phyloP scores from a whole-genome alignment of 345 rosid species.

The Eucalyptus erythrocorys region DNA sequence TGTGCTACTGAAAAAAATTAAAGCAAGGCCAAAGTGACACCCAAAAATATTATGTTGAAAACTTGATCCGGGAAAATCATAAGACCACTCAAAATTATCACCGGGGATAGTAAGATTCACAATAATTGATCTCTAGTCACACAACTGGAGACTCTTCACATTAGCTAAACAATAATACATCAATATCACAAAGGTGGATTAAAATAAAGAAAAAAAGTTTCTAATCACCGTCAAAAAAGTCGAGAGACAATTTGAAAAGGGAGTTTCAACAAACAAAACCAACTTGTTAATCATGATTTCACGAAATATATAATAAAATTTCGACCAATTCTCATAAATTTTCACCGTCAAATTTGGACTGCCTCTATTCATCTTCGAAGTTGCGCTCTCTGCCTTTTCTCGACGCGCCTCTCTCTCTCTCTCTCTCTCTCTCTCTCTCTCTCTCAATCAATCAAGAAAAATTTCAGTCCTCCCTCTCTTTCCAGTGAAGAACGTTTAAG shows the following conservation, averaged over 20 bases:
- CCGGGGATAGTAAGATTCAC: background rate
- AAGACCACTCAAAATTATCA: background rate
- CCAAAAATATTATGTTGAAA: background rate
- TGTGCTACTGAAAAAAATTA: background rate
- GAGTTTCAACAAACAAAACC: background rate
- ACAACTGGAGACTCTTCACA: background rate
- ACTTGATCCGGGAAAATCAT: accelerated
- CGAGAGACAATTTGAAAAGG: too few relatives aligned
- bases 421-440: background rate
- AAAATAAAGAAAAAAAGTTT: too few relatives aligned
- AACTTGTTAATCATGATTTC: background rate
- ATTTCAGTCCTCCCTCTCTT: too few relatives aligned
- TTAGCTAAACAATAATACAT: background rate
- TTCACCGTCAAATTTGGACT: background rate
- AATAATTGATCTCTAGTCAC: background rate
- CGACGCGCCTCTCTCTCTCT: background rate
- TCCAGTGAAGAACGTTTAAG: background rate
- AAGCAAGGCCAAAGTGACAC: background rate
- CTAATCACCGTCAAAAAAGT: background rate
- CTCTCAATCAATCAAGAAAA: too few relatives aligned
- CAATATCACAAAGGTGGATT: background rate
- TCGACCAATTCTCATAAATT: background rate
- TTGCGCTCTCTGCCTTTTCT: background rate
- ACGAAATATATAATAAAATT: too few relatives aligned
- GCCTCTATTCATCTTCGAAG: background rate